Evolutionary conservation across 1,284 basidiomycete species (phyloP).

Genomic region (Ceratobasidium sp.): DNA sequence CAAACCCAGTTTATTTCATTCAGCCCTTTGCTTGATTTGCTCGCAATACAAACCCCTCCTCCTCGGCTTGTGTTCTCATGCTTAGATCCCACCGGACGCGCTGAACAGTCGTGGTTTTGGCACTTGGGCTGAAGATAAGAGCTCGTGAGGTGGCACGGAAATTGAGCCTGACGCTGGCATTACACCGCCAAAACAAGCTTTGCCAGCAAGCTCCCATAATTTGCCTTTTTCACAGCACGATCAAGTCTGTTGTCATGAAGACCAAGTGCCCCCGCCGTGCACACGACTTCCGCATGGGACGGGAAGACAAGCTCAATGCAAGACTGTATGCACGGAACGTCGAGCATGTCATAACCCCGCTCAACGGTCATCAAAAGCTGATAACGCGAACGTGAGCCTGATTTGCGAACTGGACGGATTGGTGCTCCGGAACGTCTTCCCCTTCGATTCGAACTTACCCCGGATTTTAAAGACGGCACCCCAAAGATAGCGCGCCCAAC

Average conservation of each 20-base stretch:
- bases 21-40: constrained; percentile 15
- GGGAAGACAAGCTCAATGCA: too few species aligned
- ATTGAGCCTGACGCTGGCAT: constrained; percentile 15
- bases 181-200: background rate
- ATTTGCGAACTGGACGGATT: constrained; percentile 2
- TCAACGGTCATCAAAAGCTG: constrained; percentile 21
- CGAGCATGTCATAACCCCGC: constrained; percentile 1
- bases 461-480: constrained; percentile 18
- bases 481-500: constrained; percentile 29
- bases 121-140: constrained; percentile 8
- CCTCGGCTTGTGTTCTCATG: background rate
- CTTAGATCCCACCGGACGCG: too few species aligned
- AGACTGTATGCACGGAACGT: background rate
- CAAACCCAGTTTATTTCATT: constrained; percentile 31
- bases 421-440: constrained; percentile 3
- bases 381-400: constrained; percentile 8
- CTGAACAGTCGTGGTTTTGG: background rate
- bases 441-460: constrained; percentile 32
- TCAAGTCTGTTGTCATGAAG: background rate
- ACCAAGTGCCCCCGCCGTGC: background rate
- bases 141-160: constrained; percentile 29
- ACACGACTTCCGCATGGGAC: background rate
- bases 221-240: constrained; percentile 9
- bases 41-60: background rate
- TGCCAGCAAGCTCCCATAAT: constrained; percentile 3